phyloP scores from a whole-genome alignment of 192 early-diverging fungal species.

The Coemansia sp. region DNA sequence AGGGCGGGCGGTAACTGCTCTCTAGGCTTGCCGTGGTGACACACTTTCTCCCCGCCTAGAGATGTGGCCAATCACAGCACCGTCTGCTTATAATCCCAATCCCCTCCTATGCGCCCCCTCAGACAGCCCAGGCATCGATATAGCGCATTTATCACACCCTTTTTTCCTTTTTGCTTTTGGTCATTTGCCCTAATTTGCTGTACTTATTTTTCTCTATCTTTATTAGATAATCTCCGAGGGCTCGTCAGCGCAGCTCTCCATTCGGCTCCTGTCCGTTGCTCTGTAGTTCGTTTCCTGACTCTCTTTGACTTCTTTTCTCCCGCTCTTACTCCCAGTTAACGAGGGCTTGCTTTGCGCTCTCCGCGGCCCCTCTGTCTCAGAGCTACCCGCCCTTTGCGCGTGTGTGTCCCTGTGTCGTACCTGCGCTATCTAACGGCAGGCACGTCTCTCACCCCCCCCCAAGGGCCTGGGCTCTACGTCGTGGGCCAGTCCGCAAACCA shows the following conservation, averaged over 20 bases:
- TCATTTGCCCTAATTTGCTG: background rate
- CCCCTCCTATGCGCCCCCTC: background rate
- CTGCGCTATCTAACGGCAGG: constrained; percentile 10
- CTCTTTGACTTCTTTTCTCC: background rate
- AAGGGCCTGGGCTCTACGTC: constrained; percentile 8
- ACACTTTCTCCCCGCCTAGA: background rate
- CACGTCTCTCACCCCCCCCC: background rate
- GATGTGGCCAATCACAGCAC: background rate
- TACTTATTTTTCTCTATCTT: background rate
- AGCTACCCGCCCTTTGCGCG: background rate
- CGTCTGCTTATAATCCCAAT: background rate
- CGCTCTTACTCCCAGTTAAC: background rate
- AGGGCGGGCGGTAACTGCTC: constrained; percentile 2
- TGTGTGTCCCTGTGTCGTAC: background rate
- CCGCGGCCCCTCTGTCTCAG: constrained; percentile 4
- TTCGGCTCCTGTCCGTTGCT: background rate
- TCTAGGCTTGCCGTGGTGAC: background rate
- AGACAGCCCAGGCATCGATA: background rate
- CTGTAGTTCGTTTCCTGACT: background rate
- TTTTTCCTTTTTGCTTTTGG: constrained; percentile 1
- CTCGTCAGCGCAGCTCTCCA: background rate
- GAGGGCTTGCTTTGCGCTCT: constrained; percentile 18
- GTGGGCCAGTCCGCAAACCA: constrained; percentile 15
- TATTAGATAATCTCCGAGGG: background rate
- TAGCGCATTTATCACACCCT: background rate